Percentiles rank a stretch among this genome's conserved stretches.
These are phyloP conservation scores for Cydonia oblonga DNA, from an alignment of 331 rosid genomes.

Conservation along the genomic window DNA sequence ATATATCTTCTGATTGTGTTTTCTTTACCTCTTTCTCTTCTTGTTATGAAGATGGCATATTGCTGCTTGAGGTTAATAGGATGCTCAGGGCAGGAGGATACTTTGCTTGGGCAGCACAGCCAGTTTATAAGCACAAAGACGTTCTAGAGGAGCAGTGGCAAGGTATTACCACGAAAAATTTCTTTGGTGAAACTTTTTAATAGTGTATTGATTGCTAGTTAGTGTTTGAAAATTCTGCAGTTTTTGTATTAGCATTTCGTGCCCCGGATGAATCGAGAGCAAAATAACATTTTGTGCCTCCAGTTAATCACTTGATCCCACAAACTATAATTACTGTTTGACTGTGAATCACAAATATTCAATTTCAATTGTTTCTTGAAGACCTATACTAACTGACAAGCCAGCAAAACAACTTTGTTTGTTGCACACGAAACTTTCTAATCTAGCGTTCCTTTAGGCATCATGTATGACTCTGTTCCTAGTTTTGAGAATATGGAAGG, in stretches of 20 bases:
- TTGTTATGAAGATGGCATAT: conserved; percentile 69
- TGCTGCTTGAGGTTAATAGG: conserved; percentile 85
- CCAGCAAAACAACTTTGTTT: neutral
- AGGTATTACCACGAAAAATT: conserved; percentile 36
- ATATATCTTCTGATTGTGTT: conserved; percentile 12
- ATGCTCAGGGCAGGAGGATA: conserved; percentile 91
- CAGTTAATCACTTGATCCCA: neutral
- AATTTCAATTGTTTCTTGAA: too few relatives aligned
- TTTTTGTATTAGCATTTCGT: neutral
- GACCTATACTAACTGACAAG: too few relatives aligned
- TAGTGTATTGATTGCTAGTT: neutral
- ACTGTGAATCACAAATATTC: too few relatives aligned
- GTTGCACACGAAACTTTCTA: neutral
- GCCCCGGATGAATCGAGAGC: neutral
- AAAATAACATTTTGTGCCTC: neutral
- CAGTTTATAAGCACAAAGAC: conserved; percentile 91
- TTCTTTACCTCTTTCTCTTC: conserved; percentile 1
- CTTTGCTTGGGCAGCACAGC: conserved; percentile 99
- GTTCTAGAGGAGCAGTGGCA: conserved; percentile 79
- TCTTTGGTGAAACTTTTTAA: neutral
- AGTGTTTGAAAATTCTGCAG: neutral
- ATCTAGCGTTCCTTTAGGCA: neutral
- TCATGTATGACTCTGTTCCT: neutral
- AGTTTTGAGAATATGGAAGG: neutral
- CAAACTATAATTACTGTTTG: neutral